phyloP scores from a whole-genome alignment of 768 basidiomycete genomes.

The Panaeolus cyanescens region DNA sequence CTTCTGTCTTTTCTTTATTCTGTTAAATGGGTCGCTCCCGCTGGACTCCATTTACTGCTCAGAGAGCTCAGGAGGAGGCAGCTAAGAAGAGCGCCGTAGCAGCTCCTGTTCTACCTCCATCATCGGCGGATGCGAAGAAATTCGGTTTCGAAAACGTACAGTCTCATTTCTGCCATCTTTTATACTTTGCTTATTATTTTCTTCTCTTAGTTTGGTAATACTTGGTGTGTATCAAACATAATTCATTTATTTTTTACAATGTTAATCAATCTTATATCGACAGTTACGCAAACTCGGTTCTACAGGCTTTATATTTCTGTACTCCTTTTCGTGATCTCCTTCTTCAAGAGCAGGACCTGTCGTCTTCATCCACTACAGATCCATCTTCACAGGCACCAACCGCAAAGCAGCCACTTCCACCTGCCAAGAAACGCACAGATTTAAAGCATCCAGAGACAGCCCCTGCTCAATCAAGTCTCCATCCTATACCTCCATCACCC shows the following conservation, averaged over 20 bases:
- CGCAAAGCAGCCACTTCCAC: slow-evolving; percentile 28
- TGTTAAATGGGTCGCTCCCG: slow-evolving; percentile 38
- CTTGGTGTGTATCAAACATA: slow-evolving; percentile 60
- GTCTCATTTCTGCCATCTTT: neutral
- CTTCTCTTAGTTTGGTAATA: slow-evolving; percentile 83
- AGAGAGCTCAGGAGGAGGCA: slow-evolving; percentile 25
- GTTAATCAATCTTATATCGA: slow-evolving; percentile 20
- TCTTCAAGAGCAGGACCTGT: slow-evolving; percentile 60
- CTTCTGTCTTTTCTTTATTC: neutral
- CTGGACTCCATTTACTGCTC: slow-evolving; percentile 37
- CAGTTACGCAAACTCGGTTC: slow-evolving; percentile 98
- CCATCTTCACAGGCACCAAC: slow-evolving; percentile 22
- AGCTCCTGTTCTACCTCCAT: slow-evolving; percentile 34
- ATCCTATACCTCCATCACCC: slow-evolving; percentile 58
- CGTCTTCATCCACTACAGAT: slow-evolving; percentile 37
- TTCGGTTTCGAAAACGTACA: slow-evolving; percentile 96
- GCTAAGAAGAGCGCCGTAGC: slow-evolving; percentile 20
- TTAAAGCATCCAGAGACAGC: slow-evolving; percentile 51
- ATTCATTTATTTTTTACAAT: slow-evolving; percentile 2
- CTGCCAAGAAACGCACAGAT: slow-evolving; percentile 49
- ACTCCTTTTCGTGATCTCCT: slow-evolving; percentile 90
- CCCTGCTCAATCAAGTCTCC: slow-evolving; percentile 23
- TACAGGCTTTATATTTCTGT: slow-evolving; percentile 97
- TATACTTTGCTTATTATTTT: slow-evolving; percentile 5
- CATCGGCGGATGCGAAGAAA: slow-evolving; percentile 76